Base-by-base conservation (phyloP, 768 basidiomycete genomes). In the Termitomyces sp. region DNA sequence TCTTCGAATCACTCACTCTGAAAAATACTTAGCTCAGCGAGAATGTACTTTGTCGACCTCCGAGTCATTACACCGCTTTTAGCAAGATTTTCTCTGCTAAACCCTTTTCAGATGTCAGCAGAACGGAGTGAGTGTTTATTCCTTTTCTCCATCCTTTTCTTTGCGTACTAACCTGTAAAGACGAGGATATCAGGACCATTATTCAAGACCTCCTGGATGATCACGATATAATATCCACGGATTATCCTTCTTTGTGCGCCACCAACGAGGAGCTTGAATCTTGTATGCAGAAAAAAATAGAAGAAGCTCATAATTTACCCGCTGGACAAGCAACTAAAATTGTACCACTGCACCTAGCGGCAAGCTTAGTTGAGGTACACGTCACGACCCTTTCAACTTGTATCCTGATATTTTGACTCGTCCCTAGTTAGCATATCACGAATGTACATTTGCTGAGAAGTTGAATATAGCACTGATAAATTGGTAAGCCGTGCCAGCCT, bases 371-470 rank as follows among this genome's bases (percentile, higher is more conserved):
- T 7, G 57, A 61, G 39, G 60, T 61, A 11, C 0, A 41, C 44
- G 6, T 4, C 16, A 16, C 7, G 32, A 10, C 4, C 27, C 0
- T n/a, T 11, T 17, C 4, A 8, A 6, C 1, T 5, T 8, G 11
- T 3, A 10, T 17, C 19, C 9, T 16, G n/a, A n/a, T n/a, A n/a
- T n/a, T n/a, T n/a, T n/a, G n/a, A n/a, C n/a, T n/a, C n/a, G n/a
- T n/a, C n/a, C n/a, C n/a, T 48, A 48, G 46, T 34, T 48, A 19
- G 27, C 16, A 19, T 48, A 48, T 9, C 46, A 34, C 6, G 40
- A 56, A 16, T 55, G 46, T 46, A 52, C 55, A 1, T 53, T 64
- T 17, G 59, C 58, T 23, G 55, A 54, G 21, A 62, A 62, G 34
- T 32, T 48, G 14, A 23, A 19, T 8, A 47, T 62, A 16, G 57